Percentiles rank a stretch among this genome's conserved stretches.
phyloP scores from a whole-genome alignment of 345 rosid species.

The Raphanus raphanistrum region DNA sequence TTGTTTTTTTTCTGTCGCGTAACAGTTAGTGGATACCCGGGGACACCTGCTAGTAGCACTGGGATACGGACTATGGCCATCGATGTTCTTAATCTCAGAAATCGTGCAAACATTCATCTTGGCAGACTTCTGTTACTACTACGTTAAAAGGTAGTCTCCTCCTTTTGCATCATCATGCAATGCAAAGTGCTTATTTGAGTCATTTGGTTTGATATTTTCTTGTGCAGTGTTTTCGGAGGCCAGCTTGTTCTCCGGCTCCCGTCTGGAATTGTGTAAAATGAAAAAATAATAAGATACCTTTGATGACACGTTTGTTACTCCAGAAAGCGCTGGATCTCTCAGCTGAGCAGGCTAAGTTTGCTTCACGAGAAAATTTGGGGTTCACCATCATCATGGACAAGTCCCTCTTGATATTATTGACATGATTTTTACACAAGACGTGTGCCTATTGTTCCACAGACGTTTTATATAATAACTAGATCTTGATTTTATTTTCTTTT shows the following conservation, averaged over 20 bases:
- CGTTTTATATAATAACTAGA: background rate
- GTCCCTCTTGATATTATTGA: background rate
- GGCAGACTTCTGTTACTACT: constrained; percentile 98
- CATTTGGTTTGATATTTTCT: background rate
- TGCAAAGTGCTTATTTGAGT: background rate
- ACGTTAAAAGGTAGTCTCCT: constrained; percentile 68
- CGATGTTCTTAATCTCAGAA: constrained; percentile 97
- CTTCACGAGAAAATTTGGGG: background rate
- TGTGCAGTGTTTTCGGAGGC: constrained; percentile 91
- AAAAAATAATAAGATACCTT: background rate
- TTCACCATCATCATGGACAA: background rate
- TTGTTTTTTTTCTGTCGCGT: background rate
- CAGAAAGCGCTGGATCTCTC: background rate
- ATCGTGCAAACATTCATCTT: constrained; percentile 96
- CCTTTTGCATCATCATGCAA: background rate
- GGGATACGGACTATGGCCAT: constrained; percentile 98
- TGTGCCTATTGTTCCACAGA: background rate
- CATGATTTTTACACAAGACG: background rate
- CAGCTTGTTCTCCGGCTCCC: constrained; percentile 98
- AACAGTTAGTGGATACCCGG: constrained; percentile 83
- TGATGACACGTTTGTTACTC: background rate
- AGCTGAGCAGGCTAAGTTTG: background rate
- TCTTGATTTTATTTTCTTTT: no score
- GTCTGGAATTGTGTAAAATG: constrained; percentile 81
- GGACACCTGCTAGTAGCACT: constrained; percentile 90